phyloP scores from a whole-genome alignment of 345 rosid species.

The Moricandia moricandioides region DNA sequence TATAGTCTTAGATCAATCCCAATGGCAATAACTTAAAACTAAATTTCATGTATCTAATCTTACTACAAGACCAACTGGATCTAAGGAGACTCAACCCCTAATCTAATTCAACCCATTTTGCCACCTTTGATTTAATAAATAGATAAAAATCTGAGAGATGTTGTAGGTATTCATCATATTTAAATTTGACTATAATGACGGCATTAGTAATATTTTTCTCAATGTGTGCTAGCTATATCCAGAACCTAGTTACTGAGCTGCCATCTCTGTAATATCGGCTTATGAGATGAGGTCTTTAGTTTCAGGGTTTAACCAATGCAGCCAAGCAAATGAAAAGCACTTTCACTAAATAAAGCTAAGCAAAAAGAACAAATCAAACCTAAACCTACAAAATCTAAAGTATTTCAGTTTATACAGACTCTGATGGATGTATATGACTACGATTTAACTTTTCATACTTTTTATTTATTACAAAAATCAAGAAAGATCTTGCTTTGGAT shows the following conservation, averaged over 20 bases:
- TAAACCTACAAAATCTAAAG: not conserved
- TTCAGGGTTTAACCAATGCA: constrained; percentile 22
- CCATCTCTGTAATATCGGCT: not conserved
- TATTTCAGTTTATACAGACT: constrained; percentile 31
- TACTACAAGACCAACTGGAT: not conserved
- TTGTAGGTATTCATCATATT: not conserved
- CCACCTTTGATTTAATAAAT: not conserved
- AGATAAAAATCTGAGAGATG: not conserved
- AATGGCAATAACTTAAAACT: not conserved
- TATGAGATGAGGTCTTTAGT: constrained; percentile 17
- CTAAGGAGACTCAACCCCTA: not conserved
- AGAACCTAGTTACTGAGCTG: constrained; percentile 2
- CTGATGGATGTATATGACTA: constrained; percentile 29
- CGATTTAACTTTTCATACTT: constrained; percentile 31
- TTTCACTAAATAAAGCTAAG: constrained; percentile 38
- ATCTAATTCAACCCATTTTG: not conserved
- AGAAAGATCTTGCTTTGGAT: constrained; percentile 31
- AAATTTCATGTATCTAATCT: not conserved
- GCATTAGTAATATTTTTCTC: not conserved
- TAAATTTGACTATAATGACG: not conserved
- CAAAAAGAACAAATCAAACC: constrained; percentile 34
- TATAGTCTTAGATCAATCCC: not conserved
- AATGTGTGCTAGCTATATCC: not conserved
- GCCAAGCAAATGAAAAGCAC: constrained; percentile 23
- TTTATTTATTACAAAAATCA: constrained; percentile 14